Evolutionary conservation across 2,329 filamentous ascomycete species (phyloP), one percentile per base, ranked within the genome.

Genomic region (Didymella segeticola): DNA sequence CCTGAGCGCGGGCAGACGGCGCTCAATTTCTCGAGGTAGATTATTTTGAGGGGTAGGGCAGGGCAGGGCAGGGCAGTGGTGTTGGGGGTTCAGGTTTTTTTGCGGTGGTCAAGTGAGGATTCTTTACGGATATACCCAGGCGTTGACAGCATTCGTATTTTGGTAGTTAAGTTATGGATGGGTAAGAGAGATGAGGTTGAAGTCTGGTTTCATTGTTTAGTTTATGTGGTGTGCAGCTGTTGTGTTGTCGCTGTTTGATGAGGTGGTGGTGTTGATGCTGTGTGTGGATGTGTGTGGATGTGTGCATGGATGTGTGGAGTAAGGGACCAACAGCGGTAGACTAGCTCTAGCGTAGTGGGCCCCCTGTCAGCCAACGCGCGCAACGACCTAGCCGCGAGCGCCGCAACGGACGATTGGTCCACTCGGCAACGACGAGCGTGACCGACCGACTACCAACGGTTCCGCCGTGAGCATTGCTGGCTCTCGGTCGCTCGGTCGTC

Each of bases 1-100:
- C 80, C 80, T 5, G 79, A 82, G 65, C 76, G 80, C 25, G 80
- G 80, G 41, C 80, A 82, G 68, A 79, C 77, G 29, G 67, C 75
- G 4, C 62, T 81, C 52, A 66, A 68, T 19, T 74, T 75, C 15
- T 15, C 25, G n/a, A n/a, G n/a, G n/a, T n/a, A n/a, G n/a, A n/a
- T n/a, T n/a, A n/a, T n/a, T n/a, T n/a, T n/a, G n/a, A n/a, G n/a
- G n/a, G 8, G 7, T 36, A 11, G 10, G n/a, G 10, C 17, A 31
- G 25, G n/a, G 15, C 15, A 19, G 5, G 26, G 14, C 20, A 15
- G 34, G 19, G 6, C 12, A 19, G n/a, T n/a, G n/a, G n/a, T n/a
- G n/a, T n/a, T n/a, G n/a, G n/a, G n/a, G n/a, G n/a, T n/a, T n/a
- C n/a, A n/a, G n/a, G n/a, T n/a, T n/a, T n/a, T n/a, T n/a, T n/a